phyloP scores from a whole-genome alignment of 768 basidiomycete genomes.

The Hypholoma sublateritium region DNA sequence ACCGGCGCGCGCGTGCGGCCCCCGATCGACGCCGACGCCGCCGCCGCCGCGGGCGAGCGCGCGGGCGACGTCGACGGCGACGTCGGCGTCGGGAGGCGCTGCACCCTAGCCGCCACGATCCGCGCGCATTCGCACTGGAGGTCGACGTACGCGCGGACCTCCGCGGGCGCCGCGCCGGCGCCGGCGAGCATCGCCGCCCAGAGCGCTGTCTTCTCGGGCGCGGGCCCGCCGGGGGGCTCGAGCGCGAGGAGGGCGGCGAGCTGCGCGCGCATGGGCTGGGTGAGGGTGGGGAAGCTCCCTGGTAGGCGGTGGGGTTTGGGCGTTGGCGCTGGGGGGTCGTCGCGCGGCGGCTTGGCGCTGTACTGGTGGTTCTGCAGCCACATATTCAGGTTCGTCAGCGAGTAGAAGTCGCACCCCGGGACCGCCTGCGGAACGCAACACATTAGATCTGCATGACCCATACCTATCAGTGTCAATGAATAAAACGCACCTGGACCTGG shows the following conservation, averaged over 20 bases:
- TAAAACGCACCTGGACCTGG: not conserved
- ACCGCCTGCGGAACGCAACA: not conserved
- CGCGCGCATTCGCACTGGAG: not conserved
- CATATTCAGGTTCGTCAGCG: too few species aligned
- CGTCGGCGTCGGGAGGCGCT: constrained; percentile 18
- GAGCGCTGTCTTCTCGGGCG: not conserved
- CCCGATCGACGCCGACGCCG: constrained; percentile 1
- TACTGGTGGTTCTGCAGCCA: too few species aligned
- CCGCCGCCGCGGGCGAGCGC: constrained; percentile 7
- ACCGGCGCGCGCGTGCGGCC: not conserved
- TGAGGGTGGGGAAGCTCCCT: not conserved
- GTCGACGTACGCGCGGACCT: not conserved
- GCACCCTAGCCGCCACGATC: not conserved
- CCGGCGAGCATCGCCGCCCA: not conserved
- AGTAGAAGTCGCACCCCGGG: too few species aligned
- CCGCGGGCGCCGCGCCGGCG: not conserved
- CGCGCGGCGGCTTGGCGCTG: too few species aligned
- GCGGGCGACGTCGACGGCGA: constrained; percentile 6
- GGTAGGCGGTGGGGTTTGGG: not conserved
- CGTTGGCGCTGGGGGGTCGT: too few species aligned
- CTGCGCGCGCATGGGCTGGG: not conserved
- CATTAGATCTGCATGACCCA: not conserved
- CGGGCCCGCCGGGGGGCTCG: not conserved
- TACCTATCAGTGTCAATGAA: not conserved
- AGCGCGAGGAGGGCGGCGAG: not conserved